Conservation (phyloP, 305 asterid genomes). For the Withania somnifera region DNA sequence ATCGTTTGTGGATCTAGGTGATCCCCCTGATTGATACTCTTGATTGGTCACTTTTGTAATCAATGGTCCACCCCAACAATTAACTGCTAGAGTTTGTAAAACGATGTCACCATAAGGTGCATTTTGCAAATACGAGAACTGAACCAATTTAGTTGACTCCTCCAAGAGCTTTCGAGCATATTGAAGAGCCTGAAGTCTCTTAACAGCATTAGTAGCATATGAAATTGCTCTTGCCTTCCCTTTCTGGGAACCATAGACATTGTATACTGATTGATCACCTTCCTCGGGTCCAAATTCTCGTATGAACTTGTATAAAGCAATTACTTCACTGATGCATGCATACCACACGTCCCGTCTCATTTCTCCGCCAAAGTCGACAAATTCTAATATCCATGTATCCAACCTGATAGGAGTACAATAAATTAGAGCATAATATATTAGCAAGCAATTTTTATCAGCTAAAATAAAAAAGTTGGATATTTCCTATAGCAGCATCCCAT, state of each 20-base stretch:
- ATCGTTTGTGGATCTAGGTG: slow-evolving; percentile 25
- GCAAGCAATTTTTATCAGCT: background rate
- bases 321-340: slow-evolving; percentile 67
- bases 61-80: slow-evolving; percentile 80
- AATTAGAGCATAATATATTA: background rate
- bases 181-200: slow-evolving; percentile 89
- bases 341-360: slow-evolving; percentile 96
- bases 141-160: slow-evolving; percentile 78
- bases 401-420: slow-evolving; percentile 32
- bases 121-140: slow-evolving; percentile 49
- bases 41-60: slow-evolving; percentile 27
- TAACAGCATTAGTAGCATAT: slow-evolving; percentile 49
- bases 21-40: slow-evolving; percentile 18
- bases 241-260: slow-evolving; percentile 63
- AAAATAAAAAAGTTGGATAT: background rate
- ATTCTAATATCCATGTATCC: slow-evolving; percentile 61
- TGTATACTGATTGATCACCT: slow-evolving; percentile 46
- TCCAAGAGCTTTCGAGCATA: slow-evolving; percentile 60
- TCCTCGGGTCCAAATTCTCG: slow-evolving; percentile 68
- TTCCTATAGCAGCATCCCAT: background rate
- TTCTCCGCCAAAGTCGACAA: slow-evolving; percentile 81
- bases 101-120: slow-evolving; percentile 82
- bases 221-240: slow-evolving; percentile 60
- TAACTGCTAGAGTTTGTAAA: slow-evolving; percentile 78
- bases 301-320: slow-evolving; percentile 54